These are phyloP conservation scores for Aspergillus nidulans DNA, from an alignment of 495 filamentous ascomycete species.

Conservation along the genomic window DNA sequence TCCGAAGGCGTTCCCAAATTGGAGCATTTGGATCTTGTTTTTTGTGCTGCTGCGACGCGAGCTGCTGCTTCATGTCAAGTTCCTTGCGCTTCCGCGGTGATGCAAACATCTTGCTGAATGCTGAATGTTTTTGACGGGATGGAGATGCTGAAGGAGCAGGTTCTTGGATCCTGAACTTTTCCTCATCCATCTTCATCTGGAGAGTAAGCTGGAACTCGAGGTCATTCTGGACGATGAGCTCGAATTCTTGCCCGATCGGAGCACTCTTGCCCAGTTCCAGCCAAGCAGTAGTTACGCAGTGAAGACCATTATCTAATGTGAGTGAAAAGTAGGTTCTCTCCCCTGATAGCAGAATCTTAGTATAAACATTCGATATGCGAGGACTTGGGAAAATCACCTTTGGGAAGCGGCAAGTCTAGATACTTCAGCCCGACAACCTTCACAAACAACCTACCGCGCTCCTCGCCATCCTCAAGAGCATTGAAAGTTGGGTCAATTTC, in stretches of 20 bases:
- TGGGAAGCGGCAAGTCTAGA: constrained; percentile 83
- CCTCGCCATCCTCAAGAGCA: constrained; percentile 69
- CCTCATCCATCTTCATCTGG: constrained; percentile 87
- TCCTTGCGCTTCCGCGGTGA: constrained; percentile 95
- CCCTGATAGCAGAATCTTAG: constrained; percentile 47
- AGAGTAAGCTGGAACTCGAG: constrained; percentile 96
- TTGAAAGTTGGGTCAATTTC: constrained; percentile 54
- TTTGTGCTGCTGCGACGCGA: constrained; percentile 68
- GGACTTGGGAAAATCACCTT: constrained; percentile 54
- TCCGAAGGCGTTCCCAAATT: constrained; percentile 79
- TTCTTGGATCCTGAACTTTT: constrained; percentile 46
- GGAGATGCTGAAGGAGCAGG: constrained; percentile 43
- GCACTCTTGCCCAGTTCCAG: constrained; percentile 88
- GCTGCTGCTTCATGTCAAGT: constrained; percentile 72
- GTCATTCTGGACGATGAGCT: constrained; percentile 93
- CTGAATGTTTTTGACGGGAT: constrained; percentile 70
- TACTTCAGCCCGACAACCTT: constrained; percentile 97
- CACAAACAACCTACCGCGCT: constrained; percentile 90
- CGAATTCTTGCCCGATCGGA: constrained; percentile 96
- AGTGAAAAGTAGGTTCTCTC: constrained; percentile 90
- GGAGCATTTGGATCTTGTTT: constrained; percentile 61
- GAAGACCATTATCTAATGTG: constrained; percentile 93
- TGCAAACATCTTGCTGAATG: constrained; percentile 88
- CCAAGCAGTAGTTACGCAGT: constrained; percentile 96
- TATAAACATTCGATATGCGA: not conserved